Evolutionary conservation across 352 stramenopile genomes (phyloP), one percentile per base, ranked within the genome.

Genomic region (Pythium angustatum): DNA sequence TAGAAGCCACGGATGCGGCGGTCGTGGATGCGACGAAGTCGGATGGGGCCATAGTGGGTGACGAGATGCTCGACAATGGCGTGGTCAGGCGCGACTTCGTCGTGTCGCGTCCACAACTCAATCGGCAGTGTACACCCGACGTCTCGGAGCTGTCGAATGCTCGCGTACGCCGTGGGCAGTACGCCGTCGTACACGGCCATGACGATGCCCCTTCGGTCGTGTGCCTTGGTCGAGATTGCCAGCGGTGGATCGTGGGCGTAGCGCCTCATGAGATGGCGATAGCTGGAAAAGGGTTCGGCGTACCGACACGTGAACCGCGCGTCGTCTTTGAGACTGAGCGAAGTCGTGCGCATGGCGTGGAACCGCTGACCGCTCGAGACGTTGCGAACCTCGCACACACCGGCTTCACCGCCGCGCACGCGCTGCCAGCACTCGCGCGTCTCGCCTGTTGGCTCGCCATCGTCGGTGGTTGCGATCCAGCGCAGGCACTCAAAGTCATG

Each of bases 251-350:
- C 81, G 27, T 93, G 84, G 12, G 55, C 59, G 75, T 91, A 91
- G 7, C 31, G 41, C 21, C 33, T 56, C 24, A 80, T 71, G 41
- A 71, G 68, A 28, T 86, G 76, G 24, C 63, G 57, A 56, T 89
- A 87, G 4, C 81, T 76, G 5, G 81, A 79, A 51, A 93, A 93
- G 3, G 60, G 54, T 40, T 71, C 67, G 2, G 85, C 82, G 21
- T 85, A 71, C n/a, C 80, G 71, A 48, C 85, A 91, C 22, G 80
- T 90, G 69, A 90, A 93, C 12, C 76, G 78, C 56, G 76, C 69
- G 31, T 90, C 80, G 17, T 87, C 74, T 61, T 88, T 88, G 10
- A 93, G 68, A 50, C 80, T 88, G 3, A 83, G 55, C 48, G 69
- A 70, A 5, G 77, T 89, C 15, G 81, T 90, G 19, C 75, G 81